These are phyloP conservation scores for Leucoagaricus sp. DNA, from an alignment of 1,284 basidiomycete species.

Conservation along the genomic window DNA sequence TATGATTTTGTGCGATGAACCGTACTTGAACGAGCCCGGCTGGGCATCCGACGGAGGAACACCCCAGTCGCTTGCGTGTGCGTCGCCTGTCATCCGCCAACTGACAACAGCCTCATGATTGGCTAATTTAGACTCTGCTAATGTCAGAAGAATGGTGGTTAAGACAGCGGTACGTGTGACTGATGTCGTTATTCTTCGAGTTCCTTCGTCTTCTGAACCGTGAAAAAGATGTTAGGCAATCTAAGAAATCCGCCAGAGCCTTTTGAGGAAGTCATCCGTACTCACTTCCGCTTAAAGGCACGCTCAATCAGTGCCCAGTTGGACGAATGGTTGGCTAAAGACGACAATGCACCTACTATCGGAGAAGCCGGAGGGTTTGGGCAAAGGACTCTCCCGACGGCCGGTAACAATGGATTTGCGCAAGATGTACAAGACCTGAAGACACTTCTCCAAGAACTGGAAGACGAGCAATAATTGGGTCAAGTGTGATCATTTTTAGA, in stretches of 20 bases:
- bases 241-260: conserved; percentile 80
- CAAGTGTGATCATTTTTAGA: conserved; percentile 2
- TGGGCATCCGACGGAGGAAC: conserved; percentile 77
- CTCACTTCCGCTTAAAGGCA: conserved; percentile 88
- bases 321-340: conserved; percentile 74
- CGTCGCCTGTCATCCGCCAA: conserved; percentile 27
- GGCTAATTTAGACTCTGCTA: conserved; percentile 68
- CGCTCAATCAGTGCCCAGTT: conserved; percentile 69
- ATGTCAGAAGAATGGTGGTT: conserved; percentile 87
- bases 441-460: conserved; percentile 48
- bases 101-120: not conserved
- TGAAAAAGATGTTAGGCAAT: conserved; percentile 77
- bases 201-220: conserved; percentile 1
- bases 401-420: conserved; percentile 54
- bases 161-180: conserved; percentile 73
- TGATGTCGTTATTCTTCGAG: conserved; percentile 6
- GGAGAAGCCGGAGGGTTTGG: conserved; percentile 52
- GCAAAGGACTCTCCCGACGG: conserved; percentile 25
- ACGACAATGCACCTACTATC: conserved; percentile 63
- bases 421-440: conserved; percentile 74
- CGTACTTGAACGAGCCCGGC: conserved; percentile 87
- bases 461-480: conserved; percentile 20
- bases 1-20: conserved; percentile 89
- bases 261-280: conserved; percentile 81
- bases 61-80: conserved; percentile 72